Base-by-base conservation (phyloP, 2,329 filamentous ascomycete genomes). In the Sarocladium brachiariae region DNA sequence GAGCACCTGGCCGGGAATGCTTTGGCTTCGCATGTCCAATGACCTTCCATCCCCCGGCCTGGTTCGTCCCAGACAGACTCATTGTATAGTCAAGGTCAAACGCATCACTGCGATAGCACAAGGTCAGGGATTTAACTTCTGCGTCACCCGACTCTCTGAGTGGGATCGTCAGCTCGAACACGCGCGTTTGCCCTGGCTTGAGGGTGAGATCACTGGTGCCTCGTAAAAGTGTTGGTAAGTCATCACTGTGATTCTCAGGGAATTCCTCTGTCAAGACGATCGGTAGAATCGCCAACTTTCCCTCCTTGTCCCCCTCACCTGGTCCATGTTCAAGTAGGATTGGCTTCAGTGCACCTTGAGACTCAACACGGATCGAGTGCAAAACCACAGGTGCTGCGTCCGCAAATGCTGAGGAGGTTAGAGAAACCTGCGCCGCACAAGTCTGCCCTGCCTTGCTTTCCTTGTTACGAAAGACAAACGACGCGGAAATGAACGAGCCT, bases 61-160 rank as follows among this genome's bases (percentile, higher is more conserved):
- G 61, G 19, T 65, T 70, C 9, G 65, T 65, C 4, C 71, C 70
- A 14, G 65, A 67, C 24, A 84, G 71, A 2, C 63, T 76, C n/a
- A 85, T 72, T 4, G 77, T 77, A 58, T 87, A 87, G 19, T 81
- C 73, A 16, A 96, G 69, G 33, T 78, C 73, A 57, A 92, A 95
- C 1, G 73, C 66, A 1, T 84, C 76, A 13, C 78, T 80, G 24
- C 79, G 72, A n/a, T 93, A 67, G 1, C 72, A 69, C 24, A 95
- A 69, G 1, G 73, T 78, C 9, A 86, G 78, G 2, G 80, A 81
- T 4, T 77, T 74, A 3, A 87, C 82, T 45, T 76, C 80, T 1
- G 86, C 83, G 51, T 88, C 80, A n/a, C 89, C 90, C 2, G 90
- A 81, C 66, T 96, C 91, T 52, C 89, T 82, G 14, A 96, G 76